These are phyloP conservation scores for Kodamaea ohmeri DNA, from an alignment of 1,139 yeast species.

Conservation along the genomic window DNA sequence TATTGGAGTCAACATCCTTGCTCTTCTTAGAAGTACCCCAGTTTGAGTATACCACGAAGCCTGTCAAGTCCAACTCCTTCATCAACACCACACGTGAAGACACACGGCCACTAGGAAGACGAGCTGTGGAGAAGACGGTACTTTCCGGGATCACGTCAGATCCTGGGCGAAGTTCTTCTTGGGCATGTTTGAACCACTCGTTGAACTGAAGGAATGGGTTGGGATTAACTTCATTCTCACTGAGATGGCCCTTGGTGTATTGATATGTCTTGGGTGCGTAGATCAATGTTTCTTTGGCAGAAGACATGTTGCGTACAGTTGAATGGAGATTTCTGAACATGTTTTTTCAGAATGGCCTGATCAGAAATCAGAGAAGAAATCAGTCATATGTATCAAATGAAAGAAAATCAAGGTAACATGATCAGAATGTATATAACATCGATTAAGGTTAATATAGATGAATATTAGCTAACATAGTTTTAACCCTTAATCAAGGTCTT, in stretches of 20 bases:
- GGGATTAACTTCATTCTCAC: conserved; percentile 48
- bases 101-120: conserved; percentile 83
- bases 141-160: conserved; percentile 67
- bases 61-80: conserved; percentile 82
- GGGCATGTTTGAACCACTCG: conserved; percentile 85
- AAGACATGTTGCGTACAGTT: background rate
- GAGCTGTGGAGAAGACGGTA: conserved; percentile 77
- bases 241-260: conserved; percentile 66
- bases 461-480: no score
- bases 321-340: conserved; percentile 1
- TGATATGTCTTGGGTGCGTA: conserved; percentile 90
- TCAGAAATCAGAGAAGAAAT: no score
- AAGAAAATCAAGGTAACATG: no score
- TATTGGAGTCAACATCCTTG: conserved; percentile 65
- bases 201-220: conserved; percentile 79
- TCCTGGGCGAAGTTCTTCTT: conserved; percentile 44
- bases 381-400: no score
- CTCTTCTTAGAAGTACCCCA: conserved; percentile 87
- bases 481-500: no score
- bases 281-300: conserved; percentile 21
- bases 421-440: no score
- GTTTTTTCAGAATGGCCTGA: no score
- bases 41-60: conserved; percentile 87
- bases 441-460: no score
- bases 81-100: conserved; percentile 80